Evolutionary conservation across 306 rosid species (phyloP).

Genomic region (Argentina anserina): DNA sequence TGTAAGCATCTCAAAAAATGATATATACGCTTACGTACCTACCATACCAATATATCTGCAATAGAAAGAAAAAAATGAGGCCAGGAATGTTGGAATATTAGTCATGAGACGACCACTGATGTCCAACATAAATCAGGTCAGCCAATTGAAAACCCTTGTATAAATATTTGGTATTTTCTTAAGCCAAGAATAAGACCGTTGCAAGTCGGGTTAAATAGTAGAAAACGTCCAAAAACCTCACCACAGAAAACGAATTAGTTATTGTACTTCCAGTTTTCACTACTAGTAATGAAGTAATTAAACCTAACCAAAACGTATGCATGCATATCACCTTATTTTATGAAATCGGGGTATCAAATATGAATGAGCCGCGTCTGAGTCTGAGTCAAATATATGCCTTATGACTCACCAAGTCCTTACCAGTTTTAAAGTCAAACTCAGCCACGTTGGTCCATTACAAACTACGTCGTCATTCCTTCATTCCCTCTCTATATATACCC

Average conservation of each 20-base stretch:
- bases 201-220: background rate
- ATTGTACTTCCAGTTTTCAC: background rate
- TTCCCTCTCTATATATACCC: conserved; percentile 3
- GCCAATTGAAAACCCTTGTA: background rate
- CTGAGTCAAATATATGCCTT: background rate
- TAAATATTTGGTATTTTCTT: background rate
- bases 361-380: background rate
- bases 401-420: background rate
- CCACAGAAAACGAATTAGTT: background rate
- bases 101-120: background rate
- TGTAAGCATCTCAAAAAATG: background rate
- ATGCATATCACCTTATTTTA: no score
- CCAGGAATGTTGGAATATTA: background rate
- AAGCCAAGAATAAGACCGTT: background rate
- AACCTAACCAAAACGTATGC: background rate
- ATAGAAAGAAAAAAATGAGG: background rate
- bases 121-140: background rate
- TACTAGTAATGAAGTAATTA: no score
- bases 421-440: background rate
- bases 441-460: background rate
- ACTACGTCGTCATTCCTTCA: background rate
- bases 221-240: background rate
- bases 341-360: background rate
- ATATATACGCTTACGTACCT: background rate
- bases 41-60: background rate